Evolutionary conservation across 208 protist genomes (phyloP), one percentile per base, ranked within the genome.

Genomic region (Trypanosoma vivax): DNA sequence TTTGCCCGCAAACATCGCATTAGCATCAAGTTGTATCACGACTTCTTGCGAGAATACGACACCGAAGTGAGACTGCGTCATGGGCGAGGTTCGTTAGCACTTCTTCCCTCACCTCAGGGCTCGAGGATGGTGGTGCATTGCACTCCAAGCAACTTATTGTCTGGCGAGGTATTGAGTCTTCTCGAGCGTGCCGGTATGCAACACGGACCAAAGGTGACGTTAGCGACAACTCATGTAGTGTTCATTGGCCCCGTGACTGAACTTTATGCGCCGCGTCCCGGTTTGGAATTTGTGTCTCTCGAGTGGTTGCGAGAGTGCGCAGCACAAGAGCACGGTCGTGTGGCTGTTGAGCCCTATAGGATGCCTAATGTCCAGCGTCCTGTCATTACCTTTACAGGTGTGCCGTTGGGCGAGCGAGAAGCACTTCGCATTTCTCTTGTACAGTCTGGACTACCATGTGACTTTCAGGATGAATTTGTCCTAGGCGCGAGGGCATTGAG

Each of bases 171-270:
- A 5, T 37, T 13, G 18, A 7, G n/a, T 19, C 31, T 65, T 27
- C 47, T 58, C 31, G 1, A 42, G n/a, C 4, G 14, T 7, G 23
- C 37, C n/a, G 37, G 29, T 48, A 18, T 49, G 11, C 16, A 11
- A 18, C 48, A 49, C 10, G 21, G 2, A 31, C n/a, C n/a, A 28
- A 19, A 34, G 42, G 18, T 57, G 23, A 65, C 49, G 2, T 30
- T 68, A 31, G 50, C 40, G 43, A 83, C 72, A 6, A 88, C 79
- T 3, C 79, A 88, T 58, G 61, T 88, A 53, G 49, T 65, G 46
- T n/a, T 61, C 5, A 41, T 60, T 13, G 35, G 47, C 11, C 30
- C 16, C 13, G 54, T 37, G 2, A 41, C 10, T 34, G 59, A 70
- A 35, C 29, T 49, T 78, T 38, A 83, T 73, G 16, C 25, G 46